phyloP scores from a whole-genome alignment of 192 early-diverging fungal species.

The Coemansia sp. region DNA sequence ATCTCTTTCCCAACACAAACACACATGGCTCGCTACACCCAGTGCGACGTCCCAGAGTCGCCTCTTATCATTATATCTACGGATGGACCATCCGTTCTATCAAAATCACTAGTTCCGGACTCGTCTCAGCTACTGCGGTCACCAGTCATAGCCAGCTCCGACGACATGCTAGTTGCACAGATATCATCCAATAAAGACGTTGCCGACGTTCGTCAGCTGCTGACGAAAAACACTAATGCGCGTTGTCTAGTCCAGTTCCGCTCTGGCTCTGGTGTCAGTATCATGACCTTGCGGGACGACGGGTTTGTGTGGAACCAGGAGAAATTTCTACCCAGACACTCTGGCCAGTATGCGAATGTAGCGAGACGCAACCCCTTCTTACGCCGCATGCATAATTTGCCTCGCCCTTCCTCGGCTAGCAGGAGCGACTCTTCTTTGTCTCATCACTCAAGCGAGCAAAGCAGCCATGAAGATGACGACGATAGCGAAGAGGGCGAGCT shows the following conservation, averaged over 20 bases:
- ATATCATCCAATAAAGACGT: slow-evolving; percentile 12
- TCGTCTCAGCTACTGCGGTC: slow-evolving; percentile 16
- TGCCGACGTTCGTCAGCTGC: slow-evolving; percentile 18
- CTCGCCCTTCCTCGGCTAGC: not conserved
- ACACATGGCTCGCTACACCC: not conserved
- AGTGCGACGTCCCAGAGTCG: not conserved
- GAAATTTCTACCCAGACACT: slow-evolving; percentile 21
- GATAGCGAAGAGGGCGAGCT: slow-evolving; percentile 9
- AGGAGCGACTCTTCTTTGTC: not conserved
- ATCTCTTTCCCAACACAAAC: not conserved
- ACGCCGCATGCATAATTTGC: slow-evolving; percentile 15
- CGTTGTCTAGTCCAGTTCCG: slow-evolving; percentile 36
- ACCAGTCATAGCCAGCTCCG: slow-evolving; percentile 16
- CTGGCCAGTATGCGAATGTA: slow-evolving; percentile 19
- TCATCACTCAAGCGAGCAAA: not conserved
- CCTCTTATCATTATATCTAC: slow-evolving; percentile 37
- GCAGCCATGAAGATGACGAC: not conserved
- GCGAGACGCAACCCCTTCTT: slow-evolving; percentile 39
- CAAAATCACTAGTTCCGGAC: slow-evolving; percentile 18
- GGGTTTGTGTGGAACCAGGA: slow-evolving; percentile 49
- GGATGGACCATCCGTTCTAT: slow-evolving; percentile 35
- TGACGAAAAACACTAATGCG: slow-evolving; percentile 19
- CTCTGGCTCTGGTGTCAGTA: slow-evolving; percentile 10
- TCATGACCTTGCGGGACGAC: slow-evolving; percentile 41
- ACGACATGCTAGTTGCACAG: slow-evolving; percentile 24